phyloP scores from a whole-genome alignment of 768 basidiomycete genomes.

The Mycena amicta region DNA sequence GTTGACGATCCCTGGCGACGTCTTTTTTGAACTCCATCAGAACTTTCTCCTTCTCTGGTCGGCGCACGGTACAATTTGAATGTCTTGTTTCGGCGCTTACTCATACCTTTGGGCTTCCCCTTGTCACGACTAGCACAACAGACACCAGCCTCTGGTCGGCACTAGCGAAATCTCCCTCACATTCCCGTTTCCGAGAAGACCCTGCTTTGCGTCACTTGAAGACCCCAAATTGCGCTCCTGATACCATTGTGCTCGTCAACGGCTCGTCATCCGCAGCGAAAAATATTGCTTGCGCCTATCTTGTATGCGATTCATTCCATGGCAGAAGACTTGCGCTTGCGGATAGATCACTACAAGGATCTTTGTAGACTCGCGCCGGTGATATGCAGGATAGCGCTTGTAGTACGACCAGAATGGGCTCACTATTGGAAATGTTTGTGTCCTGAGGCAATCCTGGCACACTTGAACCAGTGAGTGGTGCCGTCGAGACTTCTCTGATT shows the following conservation, averaged over 20 bases:
- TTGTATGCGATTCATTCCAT: slow-evolving; percentile 80
- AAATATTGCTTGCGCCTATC: slow-evolving; percentile 55
- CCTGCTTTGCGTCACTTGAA: slow-evolving; percentile 51
- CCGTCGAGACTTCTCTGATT: no score
- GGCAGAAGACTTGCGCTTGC: slow-evolving; percentile 68
- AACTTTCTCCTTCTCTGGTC: slow-evolving; percentile 65
- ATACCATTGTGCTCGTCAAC: slow-evolving; percentile 4
- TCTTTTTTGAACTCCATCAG: slow-evolving; percentile 58
- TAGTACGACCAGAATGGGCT: slow-evolving; percentile 82
- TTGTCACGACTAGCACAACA: slow-evolving; percentile 21
- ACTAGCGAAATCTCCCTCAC: slow-evolving; percentile 46
- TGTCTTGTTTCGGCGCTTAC: slow-evolving; percentile 58
- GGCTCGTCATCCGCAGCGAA: slow-evolving; percentile 40
- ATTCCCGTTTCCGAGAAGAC: slow-evolving; percentile 59
- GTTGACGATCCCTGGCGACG: slow-evolving; percentile 56
- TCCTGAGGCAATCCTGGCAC: slow-evolving; percentile 63
- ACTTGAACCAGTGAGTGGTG: no score
- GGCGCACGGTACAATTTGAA: slow-evolving; percentile 50
- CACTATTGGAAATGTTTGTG: slow-evolving; percentile 90
- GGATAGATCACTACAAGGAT: slow-evolving; percentile 55
- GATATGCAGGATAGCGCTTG: slow-evolving; percentile 61
- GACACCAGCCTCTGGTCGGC: slow-evolving; percentile 47
- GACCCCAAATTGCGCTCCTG: slow-evolving; percentile 21
- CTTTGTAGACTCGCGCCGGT: slow-evolving; percentile 61
- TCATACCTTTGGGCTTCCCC: slow-evolving; percentile 44